Evolutionary conservation across 805 yeast genomes (phyloP), one percentile per base, ranked within the genome.

Genomic region (Ogataea corticis): DNA sequence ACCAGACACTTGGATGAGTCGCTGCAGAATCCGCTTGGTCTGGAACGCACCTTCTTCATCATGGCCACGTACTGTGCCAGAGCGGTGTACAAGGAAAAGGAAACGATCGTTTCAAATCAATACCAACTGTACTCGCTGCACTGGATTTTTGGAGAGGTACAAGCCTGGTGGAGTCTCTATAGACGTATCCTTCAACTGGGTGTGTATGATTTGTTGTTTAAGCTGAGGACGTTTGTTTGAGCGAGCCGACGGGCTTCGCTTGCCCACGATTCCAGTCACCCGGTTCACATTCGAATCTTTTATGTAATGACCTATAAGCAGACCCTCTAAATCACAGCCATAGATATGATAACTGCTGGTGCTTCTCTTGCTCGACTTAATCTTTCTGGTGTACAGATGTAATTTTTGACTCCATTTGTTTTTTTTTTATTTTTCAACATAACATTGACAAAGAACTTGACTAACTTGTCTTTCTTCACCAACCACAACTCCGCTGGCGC

Each of bases 61-160:
- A 76, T 94, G 85, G 94, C 96, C 2, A 79, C 80, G 27, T 92
- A 94, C 63, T 94, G 98, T 69, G 91, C 97, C 0, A 68, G 70
- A 18, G 80, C 89, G 0, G 92, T 88, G 1, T 87, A 80, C 56
- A 74, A 73, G n/a, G 96, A 88, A 57, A 76, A 78, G 3, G 21
- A 41, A 9, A 28, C 40, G 1, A 25, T 10, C 11, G 51, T 50
- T 18, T 31, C 51, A 3, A 41, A 47, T 15, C 21, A 38, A 4
- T 38, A 48, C 40, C 29, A 42, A 1, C 48, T 35, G 18, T 57
- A 63, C 55, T 45, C 59, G 4, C 15, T 56, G 4, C 25, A 33
- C 10, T 58, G 70, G 61, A 14, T 61, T 2, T 10, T 35, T 12
- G 69, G 63, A 2, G 59, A 59, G 28, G 9, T 67, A 6, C 23